Conservation (phyloP, 495 filamentous ascomycete species). For the Neurospora discreta region DNA sequence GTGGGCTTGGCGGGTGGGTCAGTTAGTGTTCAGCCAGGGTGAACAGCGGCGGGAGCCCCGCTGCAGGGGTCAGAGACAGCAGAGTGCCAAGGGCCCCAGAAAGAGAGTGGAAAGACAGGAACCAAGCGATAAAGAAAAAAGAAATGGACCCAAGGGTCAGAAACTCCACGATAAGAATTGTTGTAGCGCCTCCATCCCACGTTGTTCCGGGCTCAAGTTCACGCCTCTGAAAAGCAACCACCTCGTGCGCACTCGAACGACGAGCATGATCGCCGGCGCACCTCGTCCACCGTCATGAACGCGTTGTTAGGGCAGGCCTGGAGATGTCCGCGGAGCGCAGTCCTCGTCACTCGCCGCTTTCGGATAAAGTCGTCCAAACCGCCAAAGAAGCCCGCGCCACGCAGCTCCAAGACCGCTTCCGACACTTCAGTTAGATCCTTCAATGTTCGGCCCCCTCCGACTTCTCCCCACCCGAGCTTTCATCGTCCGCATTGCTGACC, state of each 20-base stretch:
- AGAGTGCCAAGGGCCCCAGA: neutral
- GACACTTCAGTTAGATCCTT: neutral
- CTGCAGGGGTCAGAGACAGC: neutral
- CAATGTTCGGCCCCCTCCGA: neutral
- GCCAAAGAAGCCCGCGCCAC: neutral
- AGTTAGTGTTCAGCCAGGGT: neutral
- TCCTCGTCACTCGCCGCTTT: conserved; percentile 4
- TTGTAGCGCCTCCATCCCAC: neutral
- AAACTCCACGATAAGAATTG: neutral
- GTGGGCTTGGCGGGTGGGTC: neutral
- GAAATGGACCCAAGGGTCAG: neutral
- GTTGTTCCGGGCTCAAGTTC: neutral
- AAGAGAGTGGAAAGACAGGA: neutral
- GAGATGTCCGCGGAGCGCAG: conserved; percentile 8
- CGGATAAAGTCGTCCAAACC: conserved; percentile 1
- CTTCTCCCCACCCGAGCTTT: neutral
- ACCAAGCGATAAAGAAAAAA: neutral
- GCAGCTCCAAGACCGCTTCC: neutral
- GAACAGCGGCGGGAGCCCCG: neutral
- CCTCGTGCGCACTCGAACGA: neutral
- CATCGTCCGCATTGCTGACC: neutral
- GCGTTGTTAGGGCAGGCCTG: conserved; percentile 12
- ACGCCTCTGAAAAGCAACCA: neutral
- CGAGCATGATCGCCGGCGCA: conserved; percentile 13
- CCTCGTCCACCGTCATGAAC: conserved; percentile 17